Conservation (phyloP, 192 early-diverging fungal species). For the Anaeromyces robustus region DNA sequence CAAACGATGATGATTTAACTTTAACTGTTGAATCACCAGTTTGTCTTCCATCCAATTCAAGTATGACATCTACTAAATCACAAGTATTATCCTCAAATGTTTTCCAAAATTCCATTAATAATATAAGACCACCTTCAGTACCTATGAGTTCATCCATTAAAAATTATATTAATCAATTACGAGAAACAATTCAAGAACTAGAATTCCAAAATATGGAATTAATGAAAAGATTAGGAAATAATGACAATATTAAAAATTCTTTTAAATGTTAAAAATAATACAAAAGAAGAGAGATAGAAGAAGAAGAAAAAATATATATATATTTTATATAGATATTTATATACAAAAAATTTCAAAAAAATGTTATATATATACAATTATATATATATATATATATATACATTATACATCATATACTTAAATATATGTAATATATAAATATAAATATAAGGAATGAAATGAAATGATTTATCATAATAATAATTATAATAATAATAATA, state of each 20-base stretch:
- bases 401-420: no score
- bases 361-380: no score
- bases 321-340: no score
- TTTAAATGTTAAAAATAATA: not conserved
- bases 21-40: not conserved
- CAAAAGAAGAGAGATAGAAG: no score
- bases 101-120: not conserved
- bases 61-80: not conserved
- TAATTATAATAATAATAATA: no score
- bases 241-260: not conserved
- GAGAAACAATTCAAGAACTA: not conserved
- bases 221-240: not conserved
- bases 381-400: no score
- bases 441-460: no score
- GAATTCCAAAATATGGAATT: not conserved
- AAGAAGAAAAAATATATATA: no score
- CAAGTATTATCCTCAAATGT: not conserved
- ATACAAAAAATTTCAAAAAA: no score
- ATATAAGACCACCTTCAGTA: not conserved
- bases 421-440: no score
- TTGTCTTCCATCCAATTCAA: not conserved
- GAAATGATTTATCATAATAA: no score
- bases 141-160: not conserved
- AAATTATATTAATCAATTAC: not conserved
- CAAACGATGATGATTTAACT: not conserved